phyloP scores from a whole-genome alignment of 2,329 filamentous ascomycete genomes.

The Metarhizium anisopliae region DNA sequence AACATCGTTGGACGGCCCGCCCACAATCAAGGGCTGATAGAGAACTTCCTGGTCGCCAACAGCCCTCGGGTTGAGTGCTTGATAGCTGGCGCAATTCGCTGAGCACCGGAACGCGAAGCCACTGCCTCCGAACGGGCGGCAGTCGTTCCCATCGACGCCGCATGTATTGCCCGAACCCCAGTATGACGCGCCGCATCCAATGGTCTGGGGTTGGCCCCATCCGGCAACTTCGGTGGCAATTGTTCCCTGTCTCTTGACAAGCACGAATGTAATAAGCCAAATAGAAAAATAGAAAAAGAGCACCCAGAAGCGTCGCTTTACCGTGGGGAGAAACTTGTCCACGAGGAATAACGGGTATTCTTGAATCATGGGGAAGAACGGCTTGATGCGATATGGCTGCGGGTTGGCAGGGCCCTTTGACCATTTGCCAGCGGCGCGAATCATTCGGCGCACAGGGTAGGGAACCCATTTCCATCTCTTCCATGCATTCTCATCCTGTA shows the following conservation, averaged over 20 bases:
- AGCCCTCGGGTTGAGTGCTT: slow-evolving; percentile 62
- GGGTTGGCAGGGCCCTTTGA: slow-evolving; percentile 46
- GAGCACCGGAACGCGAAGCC: slow-evolving; percentile 69
- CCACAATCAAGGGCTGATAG: slow-evolving; percentile 58
- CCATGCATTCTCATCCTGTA: slow-evolving; percentile 41
- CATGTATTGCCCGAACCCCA: slow-evolving; percentile 65
- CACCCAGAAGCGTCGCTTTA: slow-evolving; percentile 48
- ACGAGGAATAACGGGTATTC: slow-evolving; percentile 55
- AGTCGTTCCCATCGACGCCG: slow-evolving; percentile 64
- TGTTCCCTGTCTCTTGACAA: slow-evolving; percentile 58
- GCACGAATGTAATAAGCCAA: slow-evolving; percentile 62
- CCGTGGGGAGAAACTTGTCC: slow-evolving; percentile 51
- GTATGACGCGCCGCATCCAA: slow-evolving; percentile 60
- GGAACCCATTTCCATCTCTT: slow-evolving; percentile 52
- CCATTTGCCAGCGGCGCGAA: slow-evolving; percentile 38
- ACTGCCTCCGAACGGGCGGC: slow-evolving; percentile 63
- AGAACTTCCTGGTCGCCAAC: slow-evolving; percentile 61
- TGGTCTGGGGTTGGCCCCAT: slow-evolving; percentile 55
- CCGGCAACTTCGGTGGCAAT: slow-evolving; percentile 52
- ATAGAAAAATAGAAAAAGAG: slow-evolving; percentile 50
- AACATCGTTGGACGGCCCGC: slow-evolving; percentile 45
- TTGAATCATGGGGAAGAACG: slow-evolving; percentile 58
- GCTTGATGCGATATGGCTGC: slow-evolving; percentile 38
- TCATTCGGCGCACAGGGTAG: slow-evolving; percentile 40
- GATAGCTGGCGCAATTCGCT: slow-evolving; percentile 57